Base-by-base conservation (phyloP, 352 stramenopile genomes). In the Phytophthora hybrid region DNA sequence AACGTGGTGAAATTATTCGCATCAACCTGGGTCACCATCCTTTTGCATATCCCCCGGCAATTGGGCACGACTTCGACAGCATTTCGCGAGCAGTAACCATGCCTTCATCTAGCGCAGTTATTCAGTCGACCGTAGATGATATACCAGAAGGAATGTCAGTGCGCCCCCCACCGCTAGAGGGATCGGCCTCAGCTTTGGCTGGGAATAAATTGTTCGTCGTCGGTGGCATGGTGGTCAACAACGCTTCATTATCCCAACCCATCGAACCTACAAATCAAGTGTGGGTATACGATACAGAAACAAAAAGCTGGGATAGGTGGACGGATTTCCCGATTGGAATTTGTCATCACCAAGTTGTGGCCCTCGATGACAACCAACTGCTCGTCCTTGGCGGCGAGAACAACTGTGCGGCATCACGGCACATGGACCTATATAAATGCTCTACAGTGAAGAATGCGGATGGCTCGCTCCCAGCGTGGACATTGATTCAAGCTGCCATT, bases 341-440 rank as follows among this genome's bases (percentile, higher is more conserved):
- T 75, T 82, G 85, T 14, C 77, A 93, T 52, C 90, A 97, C 59
- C 90, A 96, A 80, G 79, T 82, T 54, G 84, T 97, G 41, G 59
- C 75, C 6, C 78, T 97, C 53, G 85, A 91, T 58, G 87, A 94
- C 23, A 79, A 79, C 56, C 83, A 91, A 21, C 87, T 97, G 58
- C 65, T 97, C 32, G 89, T 96, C n/a, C 78, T 97, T 57, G 90
- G 90, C 34, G 90, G 90, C 5, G 90, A 97, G 56, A 90, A 79
- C 41, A 85, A 84, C 51, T 85, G 79, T 46, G 73, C 85, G 10
- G 82, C 89, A 1, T 97, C 90, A 7, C 78, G 90, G 1, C 90
- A 97, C 53, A 93, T 97, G 84, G 88, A 97, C 64, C 57, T 96
- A 52, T 97, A 96, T 69, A 93, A 86, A 60, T 94, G 87, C 31